Evolutionary conservation across 2,329 filamentous ascomycete species (phyloP).

Genomic region (Mariannaea elegans): DNA sequence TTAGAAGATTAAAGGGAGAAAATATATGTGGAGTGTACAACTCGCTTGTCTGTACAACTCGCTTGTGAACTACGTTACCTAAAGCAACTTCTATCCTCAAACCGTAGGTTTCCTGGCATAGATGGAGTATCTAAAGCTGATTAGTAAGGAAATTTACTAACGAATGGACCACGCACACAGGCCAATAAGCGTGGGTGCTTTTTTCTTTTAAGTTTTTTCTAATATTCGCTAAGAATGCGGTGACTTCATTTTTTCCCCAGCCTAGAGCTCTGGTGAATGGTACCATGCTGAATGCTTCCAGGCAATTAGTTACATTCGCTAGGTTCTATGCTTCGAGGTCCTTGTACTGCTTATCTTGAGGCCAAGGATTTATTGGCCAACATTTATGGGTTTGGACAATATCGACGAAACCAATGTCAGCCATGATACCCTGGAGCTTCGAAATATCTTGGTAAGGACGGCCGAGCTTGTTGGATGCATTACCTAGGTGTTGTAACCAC

Average conservation of each 20-base stretch:
- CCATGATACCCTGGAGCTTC: constrained; percentile 23
- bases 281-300: constrained; percentile 34
- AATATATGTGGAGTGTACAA: no score
- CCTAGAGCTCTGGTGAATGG: constrained; percentile 26
- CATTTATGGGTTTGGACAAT: constrained; percentile 24
- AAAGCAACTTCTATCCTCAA: no score
- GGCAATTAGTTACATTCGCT: constrained; percentile 20
- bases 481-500: constrained; percentile 30
- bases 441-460: constrained; percentile 26
- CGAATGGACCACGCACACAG: constrained; percentile 13
- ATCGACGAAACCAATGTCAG: constrained; percentile 31
- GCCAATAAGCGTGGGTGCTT: constrained; percentile 24
- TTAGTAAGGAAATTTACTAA: neutral
- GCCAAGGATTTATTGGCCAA: constrained; percentile 34
- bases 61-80: no score
- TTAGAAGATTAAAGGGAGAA: no score
- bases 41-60: no score
- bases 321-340: constrained; percentile 28
- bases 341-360: constrained; percentile 26
- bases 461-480: constrained; percentile 37
- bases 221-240: constrained; percentile 22
- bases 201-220: constrained; percentile 23
- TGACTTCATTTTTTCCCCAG: constrained; percentile 17
- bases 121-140: neutral
- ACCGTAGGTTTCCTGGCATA: neutral